Conservation (phyloP, 306 rosid genomes). For the Cucumis hystrix region DNA sequence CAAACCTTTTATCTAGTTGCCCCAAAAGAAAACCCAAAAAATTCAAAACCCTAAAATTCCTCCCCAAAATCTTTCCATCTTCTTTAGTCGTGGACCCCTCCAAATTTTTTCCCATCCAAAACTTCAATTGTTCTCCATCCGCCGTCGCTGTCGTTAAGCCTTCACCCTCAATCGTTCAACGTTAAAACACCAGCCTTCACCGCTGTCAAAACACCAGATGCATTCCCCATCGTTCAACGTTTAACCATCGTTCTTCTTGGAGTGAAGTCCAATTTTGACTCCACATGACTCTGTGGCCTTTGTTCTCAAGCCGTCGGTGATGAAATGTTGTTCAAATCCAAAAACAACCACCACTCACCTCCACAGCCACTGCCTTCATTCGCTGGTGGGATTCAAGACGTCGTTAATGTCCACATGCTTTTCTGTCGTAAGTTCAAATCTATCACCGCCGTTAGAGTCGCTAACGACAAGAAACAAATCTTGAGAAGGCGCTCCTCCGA, state of each 20-base stretch:
- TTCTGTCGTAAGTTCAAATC: conserved; percentile 84
- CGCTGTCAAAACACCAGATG: rapidly evolving
- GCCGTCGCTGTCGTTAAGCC: too few species aligned
- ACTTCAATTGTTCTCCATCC: too few species aligned
- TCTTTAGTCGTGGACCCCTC: too few species aligned
- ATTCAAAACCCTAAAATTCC: too few species aligned
- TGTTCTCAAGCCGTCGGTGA: conserved; percentile 96
- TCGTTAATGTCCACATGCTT: conserved; percentile 88
- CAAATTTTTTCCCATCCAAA: too few species aligned
- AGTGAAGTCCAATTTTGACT: conserved; percentile 61
- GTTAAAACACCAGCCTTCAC: too few species aligned
- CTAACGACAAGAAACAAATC: conserved; percentile 96
- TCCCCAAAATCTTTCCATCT: too few species aligned
- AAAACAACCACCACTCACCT: conserved; percentile 6
- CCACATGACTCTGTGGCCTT: conserved; percentile 89
- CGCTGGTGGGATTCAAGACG: conserved; percentile 44
- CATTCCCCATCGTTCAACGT: too few species aligned
- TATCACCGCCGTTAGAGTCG: conserved; percentile 78
- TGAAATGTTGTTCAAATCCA: conserved; percentile 43
- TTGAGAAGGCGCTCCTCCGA: conserved; percentile 72
- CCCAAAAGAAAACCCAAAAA: too few species aligned
- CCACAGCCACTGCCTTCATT: neutral
- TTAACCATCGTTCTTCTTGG: too few species aligned
- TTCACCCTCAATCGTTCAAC: too few species aligned
- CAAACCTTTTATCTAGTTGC: too few species aligned